Evolutionary conservation across 345 rosid genomes (phyloP), one percentile per base, ranked within the genome.

Genomic region (Populus euphratica): DNA sequence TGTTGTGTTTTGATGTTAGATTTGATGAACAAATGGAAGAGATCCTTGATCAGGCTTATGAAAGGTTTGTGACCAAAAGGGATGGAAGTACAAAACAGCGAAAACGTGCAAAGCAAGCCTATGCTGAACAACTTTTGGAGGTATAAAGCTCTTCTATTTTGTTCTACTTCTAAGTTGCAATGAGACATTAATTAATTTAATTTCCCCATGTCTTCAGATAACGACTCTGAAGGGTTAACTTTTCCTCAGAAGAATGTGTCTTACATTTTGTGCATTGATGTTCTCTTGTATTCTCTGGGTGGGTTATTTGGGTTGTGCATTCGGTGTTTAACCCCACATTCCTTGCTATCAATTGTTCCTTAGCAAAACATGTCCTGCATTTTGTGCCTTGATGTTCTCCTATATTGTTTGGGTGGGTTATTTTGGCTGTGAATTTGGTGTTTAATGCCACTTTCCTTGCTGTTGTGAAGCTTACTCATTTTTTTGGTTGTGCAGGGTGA

Each of bases 11-110:
- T 79, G 61, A 39, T 81, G 78, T 72, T 82, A 93, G 99, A 83
- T 93, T 92, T 76, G 87, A 90, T 86, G 89, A 90, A 81, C 82
- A 87, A 82, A 82, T 93, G 86, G 98, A 93, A 72, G 94, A 89
- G 68, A 64, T 88, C 68, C 93, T 92, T 4, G 99, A 96, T 76
- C 84, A 88, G 79, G 90, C 88, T 23, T 96, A 91, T 85, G 97
- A 93, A 69, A 89, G 86, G 33, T 91, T 78, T 78, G 84, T 84
- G 63, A 82, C 85, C 76, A 92, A 86, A 84, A 90, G 79, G 79
- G 98, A 84, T 54, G 97, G 99, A 71, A 96, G 91, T 31, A 81
- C 95, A 63, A 91, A 80, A 88, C 91, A 87, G 83, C 84, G 97
- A 78, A 96, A 92, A 86, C 91, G 97, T 56, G 95, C 94, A 49